Evolutionary conservation across 257 asterid genomes (phyloP).

Genomic region (Eucommia ulmoides): DNA sequence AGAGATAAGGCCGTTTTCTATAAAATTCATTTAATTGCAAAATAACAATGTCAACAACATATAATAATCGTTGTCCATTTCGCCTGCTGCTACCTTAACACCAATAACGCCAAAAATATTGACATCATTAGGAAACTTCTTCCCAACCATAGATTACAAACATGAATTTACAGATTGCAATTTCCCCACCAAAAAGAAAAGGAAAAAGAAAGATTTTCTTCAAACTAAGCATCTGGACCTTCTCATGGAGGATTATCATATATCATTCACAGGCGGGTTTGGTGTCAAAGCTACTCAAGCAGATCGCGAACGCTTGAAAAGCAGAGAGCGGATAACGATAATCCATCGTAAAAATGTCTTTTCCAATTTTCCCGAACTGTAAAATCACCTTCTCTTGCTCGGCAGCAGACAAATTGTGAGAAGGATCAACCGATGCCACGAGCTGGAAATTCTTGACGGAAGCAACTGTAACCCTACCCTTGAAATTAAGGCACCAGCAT

Average conservation of each 20-base stretch:
- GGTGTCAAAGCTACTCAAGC: conserved; percentile 96
- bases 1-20: too few species aligned
- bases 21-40: too few species aligned
- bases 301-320: conserved; percentile 88
- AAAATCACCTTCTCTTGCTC: conserved; percentile 76
- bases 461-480: conserved; percentile 93
- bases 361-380: conserved; percentile 93
- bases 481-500: conserved; percentile 92
- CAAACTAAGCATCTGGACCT: too few species aligned
- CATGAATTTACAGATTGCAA: too few species aligned
- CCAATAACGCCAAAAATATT: too few species aligned
- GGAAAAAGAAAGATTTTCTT: too few species aligned
- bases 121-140: too few species aligned
- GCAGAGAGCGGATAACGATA: conserved; percentile 84
- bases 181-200: too few species aligned
- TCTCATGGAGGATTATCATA: conserved; percentile 34
- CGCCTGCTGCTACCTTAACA: too few species aligned
- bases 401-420: conserved; percentile 38
- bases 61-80: too few species aligned
- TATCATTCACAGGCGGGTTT: conserved; percentile 89
- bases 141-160: too few species aligned
- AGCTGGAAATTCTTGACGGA: conserved; percentile 91
- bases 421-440: conserved; percentile 61
- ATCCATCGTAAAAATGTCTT: conserved; percentile 92
- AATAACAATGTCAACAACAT: too few species aligned